Evolutionary conservation across 345 rosid species (phyloP).

Genomic region (Salix purpurea): DNA sequence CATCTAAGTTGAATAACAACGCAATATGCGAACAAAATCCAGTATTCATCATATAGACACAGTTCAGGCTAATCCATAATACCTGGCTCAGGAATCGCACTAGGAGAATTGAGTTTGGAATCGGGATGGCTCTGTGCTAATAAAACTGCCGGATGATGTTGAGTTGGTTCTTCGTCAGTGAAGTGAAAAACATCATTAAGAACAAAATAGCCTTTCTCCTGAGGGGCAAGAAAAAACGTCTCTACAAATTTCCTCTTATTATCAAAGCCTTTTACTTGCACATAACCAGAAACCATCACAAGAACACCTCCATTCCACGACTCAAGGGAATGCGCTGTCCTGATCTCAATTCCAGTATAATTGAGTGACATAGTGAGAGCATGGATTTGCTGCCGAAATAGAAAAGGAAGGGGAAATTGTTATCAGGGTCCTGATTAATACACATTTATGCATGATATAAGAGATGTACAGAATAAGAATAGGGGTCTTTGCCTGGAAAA

Average conservation of each 20-base stretch:
- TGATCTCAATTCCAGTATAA: conserved; percentile 22
- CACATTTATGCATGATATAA: background rate
- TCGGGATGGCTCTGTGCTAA: conserved; percentile 42
- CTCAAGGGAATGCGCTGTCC: conserved; percentile 21
- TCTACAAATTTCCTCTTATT: conserved; percentile 25
- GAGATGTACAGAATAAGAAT: background rate
- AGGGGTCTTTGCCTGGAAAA: background rate
- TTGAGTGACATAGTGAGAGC: conserved; percentile 22
- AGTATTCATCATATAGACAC: background rate
- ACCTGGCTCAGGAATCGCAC: conserved; percentile 47
- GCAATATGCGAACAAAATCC: background rate
- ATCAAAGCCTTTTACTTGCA: conserved; percentile 11
- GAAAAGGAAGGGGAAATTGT: background rate
- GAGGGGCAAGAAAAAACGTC: conserved; percentile 33
- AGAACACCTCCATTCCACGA: conserved; percentile 32
- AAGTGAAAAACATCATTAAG: conserved; percentile 31
- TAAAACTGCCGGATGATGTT: conserved; percentile 34
- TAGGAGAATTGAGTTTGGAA: conserved; percentile 32
- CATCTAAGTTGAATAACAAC: background rate
- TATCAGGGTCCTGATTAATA: background rate
- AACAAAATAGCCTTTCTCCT: conserved; percentile 30
- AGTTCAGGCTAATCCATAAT: conserved; percentile 4
- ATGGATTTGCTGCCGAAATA: conserved; percentile 25
- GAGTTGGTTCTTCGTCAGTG: conserved; percentile 23
- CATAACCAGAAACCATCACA: conserved; percentile 24